These are phyloP conservation scores for Alternaria sp. DNA, from an alignment of 2,329 filamentous ascomycete species.

Conservation along the genomic window DNA sequence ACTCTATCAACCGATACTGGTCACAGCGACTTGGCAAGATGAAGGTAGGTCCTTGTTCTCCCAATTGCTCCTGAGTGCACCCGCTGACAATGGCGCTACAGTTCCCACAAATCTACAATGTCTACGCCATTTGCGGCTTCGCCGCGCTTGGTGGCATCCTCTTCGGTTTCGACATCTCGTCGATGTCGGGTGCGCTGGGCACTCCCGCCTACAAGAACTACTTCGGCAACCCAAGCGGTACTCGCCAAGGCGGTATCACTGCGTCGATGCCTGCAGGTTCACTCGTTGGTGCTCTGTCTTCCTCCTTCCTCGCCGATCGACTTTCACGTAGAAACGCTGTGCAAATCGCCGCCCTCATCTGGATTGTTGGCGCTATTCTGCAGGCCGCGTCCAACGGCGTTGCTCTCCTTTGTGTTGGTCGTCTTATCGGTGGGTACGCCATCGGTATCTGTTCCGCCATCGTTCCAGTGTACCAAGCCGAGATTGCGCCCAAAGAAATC, in stretches of 20 bases:
- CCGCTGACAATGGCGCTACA: slow-evolving; percentile 15
- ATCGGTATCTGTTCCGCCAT: slow-evolving; percentile 91
- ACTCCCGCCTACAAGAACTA: slow-evolving; percentile 48
- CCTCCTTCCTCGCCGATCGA: slow-evolving; percentile 55
- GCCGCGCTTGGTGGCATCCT: slow-evolving; percentile 61
- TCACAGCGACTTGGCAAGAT: slow-evolving; percentile 32
- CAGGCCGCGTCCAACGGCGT: slow-evolving; percentile 50
- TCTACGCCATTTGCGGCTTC: slow-evolving; percentile 59
- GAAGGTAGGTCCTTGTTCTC: slow-evolving; percentile 26
- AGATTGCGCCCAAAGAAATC: slow-evolving; percentile 65
- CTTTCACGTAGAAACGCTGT: slow-evolving; percentile 55
- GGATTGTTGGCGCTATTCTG: slow-evolving; percentile 54
- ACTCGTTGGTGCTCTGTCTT: slow-evolving; percentile 54
- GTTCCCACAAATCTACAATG: slow-evolving; percentile 53
- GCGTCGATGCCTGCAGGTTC: slow-evolving; percentile 59
- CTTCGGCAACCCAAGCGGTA: slow-evolving; percentile 44
- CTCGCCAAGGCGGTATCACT: slow-evolving; percentile 53
- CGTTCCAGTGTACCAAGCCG: slow-evolving; percentile 91
- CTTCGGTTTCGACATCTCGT: slow-evolving; percentile 51
- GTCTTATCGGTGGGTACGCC: slow-evolving; percentile 83
- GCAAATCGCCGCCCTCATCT: slow-evolving; percentile 53
- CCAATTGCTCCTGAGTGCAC: neutral
- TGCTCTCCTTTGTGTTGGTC: slow-evolving; percentile 55
- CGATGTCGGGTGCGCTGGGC: slow-evolving; percentile 49
- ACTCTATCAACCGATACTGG: slow-evolving; percentile 15